A percentile compares a stretch with the other conserved stretches of the same genome.
Conservation (phyloP, 2,329 filamentous ascomycete genomes). For the Verticillium tricorpus region DNA sequence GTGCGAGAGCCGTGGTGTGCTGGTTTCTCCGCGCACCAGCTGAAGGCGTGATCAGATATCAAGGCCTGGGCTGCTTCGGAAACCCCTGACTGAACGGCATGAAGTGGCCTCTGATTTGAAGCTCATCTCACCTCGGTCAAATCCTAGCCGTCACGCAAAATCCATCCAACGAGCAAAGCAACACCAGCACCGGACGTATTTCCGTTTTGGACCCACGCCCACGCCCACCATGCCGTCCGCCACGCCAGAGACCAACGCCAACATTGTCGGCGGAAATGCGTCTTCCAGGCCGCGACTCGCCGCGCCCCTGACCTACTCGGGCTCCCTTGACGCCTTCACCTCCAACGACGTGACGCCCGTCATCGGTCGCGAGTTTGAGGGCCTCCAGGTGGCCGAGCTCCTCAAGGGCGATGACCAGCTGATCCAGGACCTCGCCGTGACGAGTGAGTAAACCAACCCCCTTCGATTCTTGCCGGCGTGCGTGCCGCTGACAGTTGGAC, state of each 20-base stretch:
- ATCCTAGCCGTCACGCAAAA: not conserved
- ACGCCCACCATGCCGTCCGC: conserved; percentile 33
- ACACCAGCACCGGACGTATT: not conserved
- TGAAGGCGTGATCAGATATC: not conserved
- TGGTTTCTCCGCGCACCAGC: not conserved
- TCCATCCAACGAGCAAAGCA: not conserved
- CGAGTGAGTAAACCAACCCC: conserved; percentile 19
- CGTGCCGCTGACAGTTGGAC: not conserved
- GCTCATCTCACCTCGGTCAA: not conserved
- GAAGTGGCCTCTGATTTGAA: too few species aligned
- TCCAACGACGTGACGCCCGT: conserved; percentile 38
- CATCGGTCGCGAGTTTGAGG: conserved; percentile 44
- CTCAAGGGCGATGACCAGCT: conserved; percentile 37
- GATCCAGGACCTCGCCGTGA: conserved; percentile 50
- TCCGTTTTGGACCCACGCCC: not conserved
- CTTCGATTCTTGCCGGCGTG: not conserved
- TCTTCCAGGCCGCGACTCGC: conserved; percentile 21
- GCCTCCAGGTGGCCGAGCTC: conserved; percentile 28
- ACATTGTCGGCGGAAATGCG: conserved; percentile 24
- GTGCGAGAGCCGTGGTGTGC: not conserved
- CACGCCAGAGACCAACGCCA: conserved; percentile 13
- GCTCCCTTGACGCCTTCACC: conserved; percentile 33
- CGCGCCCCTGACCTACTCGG: conserved; percentile 33
- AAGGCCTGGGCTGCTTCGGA: not conserved
- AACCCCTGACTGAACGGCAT: not conserved